Evolutionary conservation across 1,139 yeast genomes (phyloP).

Genomic region (Eremothecium coryli): DNA sequence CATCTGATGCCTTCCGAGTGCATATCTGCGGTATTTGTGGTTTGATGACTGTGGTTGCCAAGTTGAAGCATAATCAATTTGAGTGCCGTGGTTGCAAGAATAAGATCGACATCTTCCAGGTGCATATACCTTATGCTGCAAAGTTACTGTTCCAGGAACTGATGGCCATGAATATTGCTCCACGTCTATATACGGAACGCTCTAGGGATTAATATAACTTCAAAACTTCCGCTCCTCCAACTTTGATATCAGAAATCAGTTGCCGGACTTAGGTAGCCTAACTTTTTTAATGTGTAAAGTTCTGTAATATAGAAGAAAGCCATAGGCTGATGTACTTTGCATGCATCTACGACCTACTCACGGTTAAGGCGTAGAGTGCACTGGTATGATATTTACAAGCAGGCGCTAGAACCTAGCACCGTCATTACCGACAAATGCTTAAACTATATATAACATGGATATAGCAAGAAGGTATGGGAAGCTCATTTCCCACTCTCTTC

Average conservation of each 20-base stretch:
- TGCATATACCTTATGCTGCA: constrained; percentile 96
- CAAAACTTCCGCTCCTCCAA: neutral
- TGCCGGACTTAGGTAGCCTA: too few relatives aligned
- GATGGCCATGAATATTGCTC: constrained; percentile 97
- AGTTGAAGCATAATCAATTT: constrained; percentile 90
- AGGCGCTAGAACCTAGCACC: too few relatives aligned
- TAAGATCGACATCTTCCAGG: constrained; percentile 95
- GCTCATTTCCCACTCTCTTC: too few relatives aligned
- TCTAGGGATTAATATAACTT: constrained; percentile 29
- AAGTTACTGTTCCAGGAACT: constrained; percentile 93
- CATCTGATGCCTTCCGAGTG: constrained; percentile 96
- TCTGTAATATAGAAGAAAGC: constrained; percentile 5
- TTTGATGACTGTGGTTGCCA: constrained; percentile 94
- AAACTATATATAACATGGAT: too few relatives aligned
- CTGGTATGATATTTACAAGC: too few relatives aligned
- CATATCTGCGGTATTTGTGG: constrained; percentile 98
- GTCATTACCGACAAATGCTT: too few relatives aligned
- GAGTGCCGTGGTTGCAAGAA: constrained; percentile 98
- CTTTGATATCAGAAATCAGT: too few relatives aligned
- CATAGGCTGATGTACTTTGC: neutral
- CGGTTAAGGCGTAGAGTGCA: neutral
- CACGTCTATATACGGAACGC: constrained; percentile 69
- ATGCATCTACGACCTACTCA: neutral
- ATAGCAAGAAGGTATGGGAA: too few relatives aligned
- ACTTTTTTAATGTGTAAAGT: constrained; percentile 2